Percentiles rank a stretch among this genome's conserved stretches.
Evolutionary conservation across 345 rosid genomes (phyloP).

Genomic region (Syzygium oleosum): DNA sequence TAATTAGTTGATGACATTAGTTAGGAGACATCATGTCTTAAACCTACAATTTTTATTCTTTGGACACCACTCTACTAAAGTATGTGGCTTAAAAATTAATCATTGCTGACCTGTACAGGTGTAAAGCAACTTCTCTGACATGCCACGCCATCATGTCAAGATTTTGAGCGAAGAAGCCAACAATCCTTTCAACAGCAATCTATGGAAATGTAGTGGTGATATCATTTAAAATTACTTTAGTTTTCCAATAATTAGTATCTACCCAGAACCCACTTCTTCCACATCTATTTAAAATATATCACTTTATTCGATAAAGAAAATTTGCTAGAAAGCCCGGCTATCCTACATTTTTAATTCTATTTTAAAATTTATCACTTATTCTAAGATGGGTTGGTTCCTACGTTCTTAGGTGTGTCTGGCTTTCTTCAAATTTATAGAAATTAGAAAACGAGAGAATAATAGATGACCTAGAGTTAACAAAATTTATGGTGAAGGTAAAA

Average conservation of each 20-base stretch:
- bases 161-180: too few relatives aligned
- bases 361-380: neutral
- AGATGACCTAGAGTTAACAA: neutral
- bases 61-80: too few relatives aligned
- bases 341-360: neutral
- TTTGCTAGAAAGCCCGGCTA: too few relatives aligned
- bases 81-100: too few relatives aligned
- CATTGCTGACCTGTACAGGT: neutral
- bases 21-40: too few relatives aligned
- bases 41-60: too few relatives aligned
- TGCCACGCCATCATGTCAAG: too few relatives aligned
- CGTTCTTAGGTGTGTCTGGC: neutral
- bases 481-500: neutral
- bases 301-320: too few relatives aligned
- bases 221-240: neutral
- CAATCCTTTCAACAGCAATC: neutral
- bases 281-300: too few relatives aligned
- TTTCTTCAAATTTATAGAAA: neutral
- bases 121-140: neutral
- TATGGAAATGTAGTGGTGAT: neutral
- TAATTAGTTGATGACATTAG: neutral
- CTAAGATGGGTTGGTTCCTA: neutral
- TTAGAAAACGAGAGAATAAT: neutral
- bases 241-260: neutral
- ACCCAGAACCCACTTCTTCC: too few relatives aligned